Conservation (phyloP, 495 filamentous ascomycete species). For the Aspergillus hancockii region DNA sequence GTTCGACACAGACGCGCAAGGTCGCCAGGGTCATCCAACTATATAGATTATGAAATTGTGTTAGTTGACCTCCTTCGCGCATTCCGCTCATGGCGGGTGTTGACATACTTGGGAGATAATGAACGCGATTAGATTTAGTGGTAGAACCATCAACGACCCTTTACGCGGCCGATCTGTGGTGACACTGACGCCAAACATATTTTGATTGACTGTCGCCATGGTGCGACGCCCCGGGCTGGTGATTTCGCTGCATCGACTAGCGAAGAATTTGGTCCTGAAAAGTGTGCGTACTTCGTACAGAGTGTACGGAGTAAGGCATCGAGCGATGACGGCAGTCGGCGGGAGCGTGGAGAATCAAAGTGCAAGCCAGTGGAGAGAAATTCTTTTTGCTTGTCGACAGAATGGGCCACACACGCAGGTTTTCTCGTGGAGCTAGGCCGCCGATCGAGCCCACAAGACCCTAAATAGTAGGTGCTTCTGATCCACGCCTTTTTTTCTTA, state of each 20-base stretch:
- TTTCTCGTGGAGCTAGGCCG: not conserved
- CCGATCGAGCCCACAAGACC: too few species aligned
- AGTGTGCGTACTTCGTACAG: not conserved
- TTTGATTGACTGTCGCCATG: constrained; percentile 49
- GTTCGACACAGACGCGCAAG: constrained; percentile 60
- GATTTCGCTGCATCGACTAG: constrained; percentile 33
- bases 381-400: too few species aligned
- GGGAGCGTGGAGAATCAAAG: not conserved
- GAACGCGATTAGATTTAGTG: constrained; percentile 58
- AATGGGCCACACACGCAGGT: not conserved
- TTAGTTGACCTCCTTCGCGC: constrained; percentile 7
- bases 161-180: constrained; percentile 32
- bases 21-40: constrained; percentile 56
- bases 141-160: constrained; percentile 47
- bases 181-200: constrained; percentile 50
- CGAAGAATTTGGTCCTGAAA: constrained; percentile 3
- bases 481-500: too few species aligned
- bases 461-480: too few species aligned
- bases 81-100: not conserved
- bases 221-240: constrained; percentile 36
- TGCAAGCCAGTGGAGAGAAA: not conserved
- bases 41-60: not conserved
- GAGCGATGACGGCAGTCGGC: constrained; percentile 9
- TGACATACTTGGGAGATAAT: constrained; percentile 53
- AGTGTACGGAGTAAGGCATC: constrained; percentile 12